Evolutionary conservation across 139 green algal genomes (phyloP), one percentile per base, ranked within the genome.

Genomic region (Asterochloris erici): DNA sequence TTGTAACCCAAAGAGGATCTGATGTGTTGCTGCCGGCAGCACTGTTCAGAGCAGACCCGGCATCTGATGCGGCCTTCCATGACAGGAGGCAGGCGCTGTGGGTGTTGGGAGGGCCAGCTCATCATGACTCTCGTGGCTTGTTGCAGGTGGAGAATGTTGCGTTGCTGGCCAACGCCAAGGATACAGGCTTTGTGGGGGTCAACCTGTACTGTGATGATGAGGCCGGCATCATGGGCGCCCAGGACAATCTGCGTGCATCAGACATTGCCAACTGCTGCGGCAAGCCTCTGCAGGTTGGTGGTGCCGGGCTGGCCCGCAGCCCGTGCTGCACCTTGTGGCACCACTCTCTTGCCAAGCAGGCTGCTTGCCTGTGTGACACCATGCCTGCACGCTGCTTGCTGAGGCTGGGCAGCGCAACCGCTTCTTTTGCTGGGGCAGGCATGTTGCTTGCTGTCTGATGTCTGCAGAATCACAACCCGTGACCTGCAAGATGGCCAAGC

Each of bases 201-300:
- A 97, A 97, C 88, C 87, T 98, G 88, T 97, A 97, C 85, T 91
- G 88, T 74, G 94, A 97, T 79, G 94, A 98, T 79, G 87, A 94
- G 74, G 92, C 88, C 47, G 62, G 14, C 71, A 83, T 95, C 77
- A 93, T 92, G 73, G 84, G 89, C 26, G 87, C 94, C 75, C 88
- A 89, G 14, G 15, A 82, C 79, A 98, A 98, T 86, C 26, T 79
- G 63, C 86, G 95, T 0, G 95, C 95, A 14, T 91, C 86, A 17
- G 86, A 91, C 16, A 92, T 98, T 19, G 89, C 93, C 17, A 69
- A 79, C 63, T 89, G 81, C 81, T 94, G 89, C 75, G 95, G 92
- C n/a, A 90, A 90, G 63, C 81, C 88, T 21, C 79, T 94, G 23
- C 81, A 97, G 86, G 94, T 95, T 54, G n/a, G 74, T 54, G 38